Conservation (phyloP, 805 yeast genomes). For the Scheffersomyces stipitis region DNA sequence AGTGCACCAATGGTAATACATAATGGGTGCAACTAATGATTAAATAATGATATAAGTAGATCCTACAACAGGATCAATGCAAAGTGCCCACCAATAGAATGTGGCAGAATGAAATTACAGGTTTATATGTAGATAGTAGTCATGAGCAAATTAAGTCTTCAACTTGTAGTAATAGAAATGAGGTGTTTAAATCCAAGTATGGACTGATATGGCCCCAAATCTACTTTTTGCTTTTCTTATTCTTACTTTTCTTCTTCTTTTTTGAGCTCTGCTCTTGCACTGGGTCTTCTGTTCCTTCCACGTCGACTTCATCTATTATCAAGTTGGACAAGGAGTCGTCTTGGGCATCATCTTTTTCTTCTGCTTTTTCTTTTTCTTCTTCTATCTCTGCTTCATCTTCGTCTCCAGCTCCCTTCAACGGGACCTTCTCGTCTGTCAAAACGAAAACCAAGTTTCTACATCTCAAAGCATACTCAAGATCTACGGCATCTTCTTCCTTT, state of each 20-base stretch:
- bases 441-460: constrained; percentile 36
- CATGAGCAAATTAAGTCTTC: no score
- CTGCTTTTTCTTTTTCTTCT: constrained; percentile 7
- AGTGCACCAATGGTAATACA: no score
- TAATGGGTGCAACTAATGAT: no score
- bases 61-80: no score
- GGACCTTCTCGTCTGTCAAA: constrained; percentile 35
- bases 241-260: constrained; percentile 12
- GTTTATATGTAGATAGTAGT: no score
- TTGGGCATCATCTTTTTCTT: constrained; percentile 7
- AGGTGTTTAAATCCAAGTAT: no score
- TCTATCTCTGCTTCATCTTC: constrained; percentile 7
- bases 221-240: constrained; percentile 8
- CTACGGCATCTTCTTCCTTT: constrained; percentile 16
- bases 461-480: constrained; percentile 40
- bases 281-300: constrained; percentile 8
- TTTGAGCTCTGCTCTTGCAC: constrained; percentile 4
- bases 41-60: no score
- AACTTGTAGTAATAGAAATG: no score
- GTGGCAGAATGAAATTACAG: no score
- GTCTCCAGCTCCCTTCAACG: constrained; percentile 26
- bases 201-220: no score
- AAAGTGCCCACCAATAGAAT: no score
- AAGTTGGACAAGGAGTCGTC: constrained; percentile 6
- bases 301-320: constrained; percentile 9